phyloP scores from a whole-genome alignment of 2,329 filamentous ascomycete genomes.

The Teratosphaeria nubilosa region DNA sequence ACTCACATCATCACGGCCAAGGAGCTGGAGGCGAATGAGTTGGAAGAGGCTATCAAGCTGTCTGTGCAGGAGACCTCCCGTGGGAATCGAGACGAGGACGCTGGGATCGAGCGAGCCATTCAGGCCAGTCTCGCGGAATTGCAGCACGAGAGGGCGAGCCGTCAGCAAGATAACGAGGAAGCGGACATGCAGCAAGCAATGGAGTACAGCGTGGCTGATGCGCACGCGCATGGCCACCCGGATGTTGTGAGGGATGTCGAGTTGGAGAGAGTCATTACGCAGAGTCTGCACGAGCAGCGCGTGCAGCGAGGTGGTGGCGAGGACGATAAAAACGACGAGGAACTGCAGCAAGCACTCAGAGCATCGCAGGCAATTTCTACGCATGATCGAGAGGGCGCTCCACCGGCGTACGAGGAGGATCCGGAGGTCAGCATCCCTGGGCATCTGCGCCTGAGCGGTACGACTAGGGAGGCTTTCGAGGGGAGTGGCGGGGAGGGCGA shows the following conservation, averaged over 20 bases:
- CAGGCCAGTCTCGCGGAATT: slow-evolving; percentile 58
- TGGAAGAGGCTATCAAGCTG: slow-evolving; percentile 61
- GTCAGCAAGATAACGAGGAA: slow-evolving; percentile 25
- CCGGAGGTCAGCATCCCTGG: slow-evolving; percentile 6
- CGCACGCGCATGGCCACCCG: slow-evolving; percentile 25
- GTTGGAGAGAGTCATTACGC: slow-evolving; percentile 35
- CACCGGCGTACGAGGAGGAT: slow-evolving; percentile 16
- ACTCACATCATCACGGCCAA: slow-evolving; percentile 2
- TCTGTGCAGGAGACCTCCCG: slow-evolving; percentile 61
- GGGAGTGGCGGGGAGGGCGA: slow-evolving; percentile 6
- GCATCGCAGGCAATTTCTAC: slow-evolving; percentile 5
- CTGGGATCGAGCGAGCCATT: slow-evolving; percentile 61
- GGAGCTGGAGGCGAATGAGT: slow-evolving; percentile 29
- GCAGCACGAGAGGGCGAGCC: slow-evolving; percentile 25
- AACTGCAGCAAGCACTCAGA: slow-evolving; percentile 7
- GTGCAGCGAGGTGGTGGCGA: background rate
- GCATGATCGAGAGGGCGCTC: slow-evolving; percentile 3
- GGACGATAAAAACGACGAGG: slow-evolving; percentile 12
- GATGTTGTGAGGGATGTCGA: slow-evolving; percentile 20
- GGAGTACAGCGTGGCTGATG: slow-evolving; percentile 15
- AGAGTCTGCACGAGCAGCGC: slow-evolving; percentile 35
- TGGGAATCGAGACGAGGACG: slow-evolving; percentile 60
- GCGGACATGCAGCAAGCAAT: slow-evolving; percentile 38
- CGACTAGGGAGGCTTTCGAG: slow-evolving; percentile 16
- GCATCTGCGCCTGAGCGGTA: slow-evolving; percentile 15